Percentiles rank a stretch among this genome's conserved stretches.
Evolutionary conservation across 2,329 filamentous ascomycete species (phyloP).

Genomic region (Dothidotthia symphoricarpi): DNA sequence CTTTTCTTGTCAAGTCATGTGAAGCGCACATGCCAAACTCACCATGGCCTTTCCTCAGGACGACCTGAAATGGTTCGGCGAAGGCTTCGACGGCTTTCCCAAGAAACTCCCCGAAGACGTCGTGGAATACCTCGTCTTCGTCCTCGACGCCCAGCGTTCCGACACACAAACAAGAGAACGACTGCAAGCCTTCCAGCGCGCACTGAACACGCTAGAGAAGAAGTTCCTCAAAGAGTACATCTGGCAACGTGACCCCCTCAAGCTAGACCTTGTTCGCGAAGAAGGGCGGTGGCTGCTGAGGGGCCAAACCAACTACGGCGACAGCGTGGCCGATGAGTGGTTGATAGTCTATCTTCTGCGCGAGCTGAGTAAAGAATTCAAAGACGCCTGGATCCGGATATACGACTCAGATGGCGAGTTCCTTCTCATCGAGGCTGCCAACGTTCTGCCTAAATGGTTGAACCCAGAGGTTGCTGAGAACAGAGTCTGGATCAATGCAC

Average conservation of each 20-base stretch:
- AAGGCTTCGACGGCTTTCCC: slow-evolving; percentile 64
- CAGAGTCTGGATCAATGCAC: slow-evolving; percentile 82
- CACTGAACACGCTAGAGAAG: slow-evolving; percentile 62
- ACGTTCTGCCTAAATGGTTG: slow-evolving; percentile 82
- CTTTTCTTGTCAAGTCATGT: too few species aligned
- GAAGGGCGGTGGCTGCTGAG: slow-evolving; percentile 62
- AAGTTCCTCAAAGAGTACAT: slow-evolving; percentile 79
- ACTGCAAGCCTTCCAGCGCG: slow-evolving; percentile 71
- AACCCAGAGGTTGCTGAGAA: slow-evolving; percentile 87
- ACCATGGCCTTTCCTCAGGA: slow-evolving; percentile 46
- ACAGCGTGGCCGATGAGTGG: slow-evolving; percentile 97
- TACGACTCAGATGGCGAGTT: slow-evolving; percentile 93
- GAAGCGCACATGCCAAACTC: slow-evolving; percentile 1
- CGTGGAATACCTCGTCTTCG: slow-evolving; percentile 79
- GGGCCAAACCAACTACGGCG: slow-evolving; percentile 82
- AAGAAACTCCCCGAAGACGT: slow-evolving; percentile 76
- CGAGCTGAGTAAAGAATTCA: slow-evolving; percentile 71
- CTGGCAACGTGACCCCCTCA: slow-evolving; percentile 86
- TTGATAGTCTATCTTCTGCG: slow-evolving; percentile 86
- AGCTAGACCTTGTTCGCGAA: slow-evolving; percentile 61
- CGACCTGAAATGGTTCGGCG: slow-evolving; percentile 64
- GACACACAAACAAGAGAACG: slow-evolving; percentile 60
- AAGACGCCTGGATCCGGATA: slow-evolving; percentile 76
- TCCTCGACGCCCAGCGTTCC: slow-evolving; percentile 59
- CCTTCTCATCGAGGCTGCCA: slow-evolving; percentile 88